Evolutionary conservation across 2,329 filamentous ascomycete genomes (phyloP), one percentile per base, ranked within the genome.

Genomic region (Rhexocercosporidium sp.): DNA sequence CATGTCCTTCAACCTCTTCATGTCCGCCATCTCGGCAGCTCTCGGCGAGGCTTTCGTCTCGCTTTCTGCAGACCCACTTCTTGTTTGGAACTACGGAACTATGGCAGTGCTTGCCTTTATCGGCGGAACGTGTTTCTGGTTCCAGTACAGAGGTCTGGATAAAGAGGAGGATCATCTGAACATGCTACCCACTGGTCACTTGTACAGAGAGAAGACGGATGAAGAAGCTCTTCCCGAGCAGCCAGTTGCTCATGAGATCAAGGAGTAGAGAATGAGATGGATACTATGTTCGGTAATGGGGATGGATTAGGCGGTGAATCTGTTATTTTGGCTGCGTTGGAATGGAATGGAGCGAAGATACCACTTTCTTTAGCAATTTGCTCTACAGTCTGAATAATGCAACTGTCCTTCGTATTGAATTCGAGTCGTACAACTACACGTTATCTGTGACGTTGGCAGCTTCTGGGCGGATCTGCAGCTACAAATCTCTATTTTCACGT

Each of bases 51-150:
- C 89, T 0, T 84, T 92, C 46, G 85, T 86, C 8, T 81, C 85
- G 0, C 80, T 92, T 1, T 85, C 86, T 0, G 82, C 81, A 7
- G 89, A 92, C 75, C 90, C 90, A 1, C 78, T 90, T 27, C 81
- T 92, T 46, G 85, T 90, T 3, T 92, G 90, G 89, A 92, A 93
- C 80, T 94, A 94, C 78, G 84, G 82, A 9, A 77, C 83, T 20
- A 84, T 91, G 20, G 88, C 90, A 6, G 80, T 87, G 66, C 81
- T 93, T 61, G 85, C 90, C 0, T 84, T 87, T 44, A 61, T 89
- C 8, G 91, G 89, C 41, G 90, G 88, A 27, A 69, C 83, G 3
- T 81, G 82, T 1, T 93, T 94, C 81, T 94, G 90, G 90, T 77
- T 89, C 73, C 86, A 84, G 74, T 92, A 91, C 81, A 80, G 83